Evolutionary conservation across 495 filamentous ascomycete genomes (phyloP).

Genomic region (Neurospora tetraspora): DNA sequence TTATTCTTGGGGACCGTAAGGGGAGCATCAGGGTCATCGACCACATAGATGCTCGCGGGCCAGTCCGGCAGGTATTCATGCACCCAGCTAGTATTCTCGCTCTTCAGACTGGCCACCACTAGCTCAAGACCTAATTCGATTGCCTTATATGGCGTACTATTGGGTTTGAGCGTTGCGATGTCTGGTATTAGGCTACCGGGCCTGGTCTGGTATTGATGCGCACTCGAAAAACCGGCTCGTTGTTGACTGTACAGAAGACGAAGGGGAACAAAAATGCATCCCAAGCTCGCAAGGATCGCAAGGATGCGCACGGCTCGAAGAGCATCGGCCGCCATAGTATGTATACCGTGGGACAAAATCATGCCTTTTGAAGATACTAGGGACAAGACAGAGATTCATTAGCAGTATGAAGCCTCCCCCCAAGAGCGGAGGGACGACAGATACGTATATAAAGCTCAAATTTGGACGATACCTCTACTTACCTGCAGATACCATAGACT

Average conservation of each 20-base stretch:
- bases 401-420: not conserved
- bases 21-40: slow-evolving; percentile 28
- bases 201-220: too few species aligned
- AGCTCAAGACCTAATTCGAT: slow-evolving; percentile 8
- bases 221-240: not conserved
- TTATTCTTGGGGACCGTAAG: slow-evolving; percentile 45
- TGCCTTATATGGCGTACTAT: not conserved
- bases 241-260: not conserved
- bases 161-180: not conserved
- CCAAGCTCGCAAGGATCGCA: not conserved
- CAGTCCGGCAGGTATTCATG: slow-evolving; percentile 27
- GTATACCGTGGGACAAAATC: not conserved
- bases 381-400: not conserved
- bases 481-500: not conserved
- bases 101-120: slow-evolving; percentile 27
- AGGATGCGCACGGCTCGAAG: not conserved
- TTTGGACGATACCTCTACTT: not conserved
- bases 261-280: not conserved
- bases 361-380: not conserved
- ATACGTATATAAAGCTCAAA: not conserved
- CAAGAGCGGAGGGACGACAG: not conserved
- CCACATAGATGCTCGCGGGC: slow-evolving; percentile 39
- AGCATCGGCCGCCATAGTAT: not conserved
- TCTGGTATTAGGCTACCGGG: not conserved
- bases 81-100: slow-evolving; percentile 26